Evolutionary conservation across 1,284 basidiomycete genomes (phyloP).

Genomic region (Ganoderma meredithae): DNA sequence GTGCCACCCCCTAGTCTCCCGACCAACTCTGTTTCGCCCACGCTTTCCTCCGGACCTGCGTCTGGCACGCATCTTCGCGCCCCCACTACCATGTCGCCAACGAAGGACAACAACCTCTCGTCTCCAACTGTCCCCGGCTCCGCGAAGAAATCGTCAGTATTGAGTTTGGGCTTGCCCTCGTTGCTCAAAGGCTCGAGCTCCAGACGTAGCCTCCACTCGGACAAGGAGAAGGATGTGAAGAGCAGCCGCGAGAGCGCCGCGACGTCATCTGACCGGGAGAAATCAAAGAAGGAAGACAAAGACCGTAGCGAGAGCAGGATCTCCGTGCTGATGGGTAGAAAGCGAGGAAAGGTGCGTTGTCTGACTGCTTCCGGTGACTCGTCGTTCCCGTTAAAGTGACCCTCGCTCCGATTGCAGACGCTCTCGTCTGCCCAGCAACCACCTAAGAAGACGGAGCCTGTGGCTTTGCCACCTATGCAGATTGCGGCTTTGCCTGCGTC

Average conservation of each 20-base stretch:
- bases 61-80: conserved; percentile 48
- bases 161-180: conserved; percentile 80
- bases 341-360: conserved; percentile 85
- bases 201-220: conserved; percentile 78
- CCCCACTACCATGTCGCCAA: conserved; percentile 56
- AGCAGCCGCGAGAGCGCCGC: conserved; percentile 49
- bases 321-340: conserved; percentile 87
- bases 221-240: conserved; percentile 60
- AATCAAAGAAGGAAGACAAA: conserved; percentile 79
- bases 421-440: conserved; percentile 77
- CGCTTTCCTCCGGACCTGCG: conserved; percentile 52
- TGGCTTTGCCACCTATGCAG: conserved; percentile 86
- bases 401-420: conserved; percentile 59
- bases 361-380: not conserved
- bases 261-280: conserved; percentile 60
- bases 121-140: conserved; percentile 64
- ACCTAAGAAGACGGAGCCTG: conserved; percentile 71
- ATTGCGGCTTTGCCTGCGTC: conserved; percentile 81
- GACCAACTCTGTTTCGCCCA: conserved; percentile 55
- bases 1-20: conserved; percentile 39
- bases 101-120: conserved; percentile 53
- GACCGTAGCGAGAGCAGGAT: conserved; percentile 87
- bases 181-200: conserved; percentile 86
- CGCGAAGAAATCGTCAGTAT: conserved; percentile 77
- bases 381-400: conserved; percentile 9